Percentiles rank a stretch among this genome's conserved stretches.
phyloP scores from a whole-genome alignment of 108 stramenopile genomes.

The Chaetoceros tenuissimus region DNA sequence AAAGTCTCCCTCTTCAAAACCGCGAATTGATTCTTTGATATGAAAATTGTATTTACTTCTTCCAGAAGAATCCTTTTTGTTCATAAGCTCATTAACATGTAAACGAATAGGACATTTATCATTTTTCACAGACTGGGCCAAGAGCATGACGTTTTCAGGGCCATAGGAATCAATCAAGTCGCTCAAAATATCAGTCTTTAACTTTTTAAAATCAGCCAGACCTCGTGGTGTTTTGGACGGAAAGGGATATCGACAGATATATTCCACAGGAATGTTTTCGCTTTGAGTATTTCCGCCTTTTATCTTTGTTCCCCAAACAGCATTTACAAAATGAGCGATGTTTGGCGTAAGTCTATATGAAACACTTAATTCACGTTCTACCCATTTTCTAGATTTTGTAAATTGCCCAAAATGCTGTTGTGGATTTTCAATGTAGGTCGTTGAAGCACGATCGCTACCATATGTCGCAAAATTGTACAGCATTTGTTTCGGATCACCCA shows the following conservation, averaged over 20 bases:
- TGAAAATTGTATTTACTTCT: conserved; percentile 1
- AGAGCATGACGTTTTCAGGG: neutral
- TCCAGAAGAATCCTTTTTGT: neutral
- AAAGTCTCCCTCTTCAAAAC: neutral
- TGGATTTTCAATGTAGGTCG: neutral
- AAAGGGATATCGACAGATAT: conserved; percentile 3
- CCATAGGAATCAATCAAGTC: conserved; percentile 1
- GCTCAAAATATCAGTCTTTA: neutral
- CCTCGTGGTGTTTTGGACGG: neutral
- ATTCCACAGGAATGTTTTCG: conserved; percentile 1
- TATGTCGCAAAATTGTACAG: conserved; percentile 2
- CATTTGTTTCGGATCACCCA: conserved; percentile 1
- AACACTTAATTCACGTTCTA: neutral
- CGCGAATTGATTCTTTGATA: neutral
- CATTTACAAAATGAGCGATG: neutral
- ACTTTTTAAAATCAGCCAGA: neutral
- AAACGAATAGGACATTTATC: conserved; percentile 1
- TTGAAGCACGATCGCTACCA: neutral
- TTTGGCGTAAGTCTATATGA: conserved; percentile 3
- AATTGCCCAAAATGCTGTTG: conserved; percentile 2
- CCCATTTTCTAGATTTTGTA: neutral
- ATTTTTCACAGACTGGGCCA: conserved; percentile 4
- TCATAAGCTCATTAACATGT: conserved; percentile 1
- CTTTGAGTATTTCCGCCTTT: neutral
- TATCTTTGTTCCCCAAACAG: conserved; percentile 2